phyloP scores from a whole-genome alignment of 768 basidiomycete species.

The Lactarius deliciosus region DNA sequence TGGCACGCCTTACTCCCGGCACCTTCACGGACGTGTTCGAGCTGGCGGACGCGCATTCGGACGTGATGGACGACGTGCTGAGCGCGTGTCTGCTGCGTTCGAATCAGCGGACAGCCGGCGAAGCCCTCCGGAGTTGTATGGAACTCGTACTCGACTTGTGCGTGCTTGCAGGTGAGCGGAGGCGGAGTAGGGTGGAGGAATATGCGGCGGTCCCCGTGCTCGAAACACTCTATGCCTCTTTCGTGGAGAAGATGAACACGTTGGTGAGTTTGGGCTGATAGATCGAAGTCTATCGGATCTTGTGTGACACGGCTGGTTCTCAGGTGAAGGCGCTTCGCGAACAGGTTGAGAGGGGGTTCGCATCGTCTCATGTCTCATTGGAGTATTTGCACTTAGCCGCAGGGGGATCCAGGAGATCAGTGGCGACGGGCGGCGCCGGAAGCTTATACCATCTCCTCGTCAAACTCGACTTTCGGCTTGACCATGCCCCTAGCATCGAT shows the following conservation, averaged over 20 bases:
- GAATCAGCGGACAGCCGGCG: slow-evolving; percentile 62
- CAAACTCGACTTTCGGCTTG: slow-evolving; percentile 25
- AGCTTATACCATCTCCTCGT: slow-evolving; percentile 30
- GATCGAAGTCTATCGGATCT: not conserved
- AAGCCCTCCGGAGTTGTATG: slow-evolving; percentile 60
- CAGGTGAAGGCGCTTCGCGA: slow-evolving; percentile 58
- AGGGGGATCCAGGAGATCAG: slow-evolving; percentile 14
- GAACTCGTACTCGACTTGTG: slow-evolving; percentile 68
- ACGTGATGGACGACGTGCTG: slow-evolving; percentile 70
- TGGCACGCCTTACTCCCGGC: slow-evolving; percentile 34
- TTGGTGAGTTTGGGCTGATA: slow-evolving; percentile 47
- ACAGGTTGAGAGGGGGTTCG: slow-evolving; percentile 50
- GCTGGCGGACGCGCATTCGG: slow-evolving; percentile 64
- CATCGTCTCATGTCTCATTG: slow-evolving; percentile 25
- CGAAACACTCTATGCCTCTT: slow-evolving; percentile 53
- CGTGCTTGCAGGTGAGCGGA: slow-evolving; percentile 60
- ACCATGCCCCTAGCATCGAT: not conserved
- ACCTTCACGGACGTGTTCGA: slow-evolving; percentile 72
- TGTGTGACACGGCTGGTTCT: slow-evolving; percentile 20
- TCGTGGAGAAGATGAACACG: slow-evolving; percentile 52
- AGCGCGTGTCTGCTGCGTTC: slow-evolving; percentile 72
- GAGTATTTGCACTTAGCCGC: slow-evolving; percentile 28
- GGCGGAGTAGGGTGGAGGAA: slow-evolving; percentile 54
- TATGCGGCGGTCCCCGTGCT: slow-evolving; percentile 60
- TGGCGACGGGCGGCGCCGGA: slow-evolving; percentile 23